These are phyloP conservation scores for Penicillium rolfsii DNA, from an alignment of 2,329 filamentous ascomycete species.

Conservation along the genomic window DNA sequence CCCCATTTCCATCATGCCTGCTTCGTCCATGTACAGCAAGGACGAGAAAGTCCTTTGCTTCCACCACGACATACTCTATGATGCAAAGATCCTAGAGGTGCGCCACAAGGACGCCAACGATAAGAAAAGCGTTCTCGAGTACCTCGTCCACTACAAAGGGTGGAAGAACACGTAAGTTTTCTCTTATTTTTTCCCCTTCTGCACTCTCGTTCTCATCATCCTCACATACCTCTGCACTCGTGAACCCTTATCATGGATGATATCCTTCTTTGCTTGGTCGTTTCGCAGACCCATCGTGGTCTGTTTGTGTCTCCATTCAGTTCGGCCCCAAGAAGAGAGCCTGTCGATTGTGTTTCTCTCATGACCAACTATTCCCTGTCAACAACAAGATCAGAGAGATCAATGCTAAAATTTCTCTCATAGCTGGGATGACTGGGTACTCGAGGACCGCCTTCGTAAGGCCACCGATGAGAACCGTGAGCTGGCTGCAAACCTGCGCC, in stretches of 20 bases:
- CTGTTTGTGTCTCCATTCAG: slow-evolving; percentile 1
- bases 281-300: not conserved
- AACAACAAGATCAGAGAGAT: not conserved
- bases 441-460: slow-evolving; percentile 89
- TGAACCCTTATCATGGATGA: not conserved
- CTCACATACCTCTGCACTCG: not conserved
- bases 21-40: slow-evolving; percentile 61
- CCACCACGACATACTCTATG: slow-evolving; percentile 95
- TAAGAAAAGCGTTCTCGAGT: slow-evolving; percentile 77
- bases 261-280: not conserved
- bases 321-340: not conserved
- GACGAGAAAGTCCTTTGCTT: slow-evolving; percentile 97
- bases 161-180: slow-evolving; percentile 90
- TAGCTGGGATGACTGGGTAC: slow-evolving; percentile 98
- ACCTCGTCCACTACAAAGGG: slow-evolving; percentile 97
- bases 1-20: slow-evolving; percentile 60
- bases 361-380: not conserved
- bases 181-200: slow-evolving; percentile 12
- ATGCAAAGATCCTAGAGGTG: slow-evolving; percentile 90
- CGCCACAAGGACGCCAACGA: slow-evolving; percentile 64
- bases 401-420: slow-evolving; percentile 1
- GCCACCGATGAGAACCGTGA: slow-evolving; percentile 94
- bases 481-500: slow-evolving; percentile 63
- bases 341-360: not conserved
- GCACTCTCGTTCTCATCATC: slow-evolving; percentile 14